Base-by-base conservation (phyloP, 2,329 filamentous ascomycete genomes). In the Ophioceras dolichostomum region DNA sequence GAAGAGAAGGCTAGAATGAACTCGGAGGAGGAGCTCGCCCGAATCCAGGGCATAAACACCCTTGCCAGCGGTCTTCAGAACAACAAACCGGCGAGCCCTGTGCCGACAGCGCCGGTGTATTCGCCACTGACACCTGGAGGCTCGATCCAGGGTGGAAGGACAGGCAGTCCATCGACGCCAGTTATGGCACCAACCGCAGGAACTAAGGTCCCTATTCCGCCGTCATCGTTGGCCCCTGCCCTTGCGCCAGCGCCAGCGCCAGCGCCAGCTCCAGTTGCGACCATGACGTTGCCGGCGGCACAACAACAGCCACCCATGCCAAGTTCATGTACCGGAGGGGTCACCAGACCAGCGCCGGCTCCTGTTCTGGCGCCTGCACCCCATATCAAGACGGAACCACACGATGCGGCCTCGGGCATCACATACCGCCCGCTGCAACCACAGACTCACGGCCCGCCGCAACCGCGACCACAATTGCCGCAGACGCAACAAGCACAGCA, bases 1-100 rank as follows among this genome's bases (percentile, higher is more conserved):
- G 77, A 80, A 49, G 75, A 79, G 54, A 67, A 72, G 33, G 73
- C 72, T 3, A 65, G 70, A 27, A 55, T 70, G 44, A 73, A 67
- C 39, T 65, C 64, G n/a, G 70, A 73, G 34, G 74, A 78, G 39
- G 72, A 77, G 32, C 67, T 71, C 44, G 71, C 70, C 7, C 68
- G 68, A 43, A 56, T 76, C n/a, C 67, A 76, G 44, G 71, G 71
- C n/a, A 70, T 76, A 39, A 65, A 76, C 60, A 62, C 68, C 2
- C 49, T 77, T 32, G 68, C 67, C 1, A 61, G 66, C 26, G 68
- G 70, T 0, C 46, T 75, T 33, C 67, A 73, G 38, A 65, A 66
- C 43, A 52, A 42, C 37, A 48, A 37, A 44, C 38, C 32, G 34
- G 16, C 34, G 16, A 28, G 22, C 14, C 22, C 34, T 18, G 24